Evolutionary conservation across 768 basidiomycete genomes (phyloP).

Genomic region (Boletus vermiculosoides): DNA sequence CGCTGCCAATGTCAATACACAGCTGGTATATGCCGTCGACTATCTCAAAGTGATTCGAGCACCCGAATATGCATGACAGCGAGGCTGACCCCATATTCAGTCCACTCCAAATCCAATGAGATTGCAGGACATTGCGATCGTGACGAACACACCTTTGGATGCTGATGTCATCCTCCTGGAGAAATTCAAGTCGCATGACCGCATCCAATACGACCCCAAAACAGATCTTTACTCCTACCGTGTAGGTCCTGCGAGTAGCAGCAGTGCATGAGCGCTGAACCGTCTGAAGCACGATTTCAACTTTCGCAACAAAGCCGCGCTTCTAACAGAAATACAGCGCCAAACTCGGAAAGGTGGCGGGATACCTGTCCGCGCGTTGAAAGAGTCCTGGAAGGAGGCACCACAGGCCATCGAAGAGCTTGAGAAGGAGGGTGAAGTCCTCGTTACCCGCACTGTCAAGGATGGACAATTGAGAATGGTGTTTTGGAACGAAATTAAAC

Average conservation of each 20-base stretch:
- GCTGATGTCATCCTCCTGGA: slow-evolving; percentile 69
- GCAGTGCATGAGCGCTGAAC: slow-evolving; percentile 4
- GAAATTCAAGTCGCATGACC: slow-evolving; percentile 80
- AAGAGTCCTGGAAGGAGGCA: slow-evolving; percentile 91
- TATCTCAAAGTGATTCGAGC: slow-evolving; percentile 63
- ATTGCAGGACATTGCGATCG: slow-evolving; percentile 81
- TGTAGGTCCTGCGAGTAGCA: slow-evolving; percentile 40
- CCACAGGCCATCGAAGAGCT: slow-evolving; percentile 82
- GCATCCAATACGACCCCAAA: slow-evolving; percentile 75
- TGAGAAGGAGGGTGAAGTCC: slow-evolving; percentile 84
- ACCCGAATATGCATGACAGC: slow-evolving; percentile 6
- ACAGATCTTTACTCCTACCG: slow-evolving; percentile 87
- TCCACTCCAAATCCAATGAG: slow-evolving; percentile 78
- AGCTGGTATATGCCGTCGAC: slow-evolving; percentile 80
- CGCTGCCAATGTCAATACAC: slow-evolving; percentile 82
- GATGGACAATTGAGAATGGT: slow-evolving; percentile 83
- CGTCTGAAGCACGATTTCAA: slow-evolving; percentile 73
- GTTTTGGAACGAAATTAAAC: slow-evolving; percentile 88
- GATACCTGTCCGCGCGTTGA: slow-evolving; percentile 76
- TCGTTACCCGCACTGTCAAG: slow-evolving; percentile 83
- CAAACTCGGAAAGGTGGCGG: slow-evolving; percentile 83
- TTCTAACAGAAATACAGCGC: slow-evolving; percentile 83
- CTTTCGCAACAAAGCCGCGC: slow-evolving; percentile 79
- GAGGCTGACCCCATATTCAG: slow-evolving; percentile 32
- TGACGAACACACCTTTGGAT: slow-evolving; percentile 75